Evolutionary conservation across 2,329 filamentous ascomycete genomes (phyloP).

Genomic region (Aspergillus floridensis): DNA sequence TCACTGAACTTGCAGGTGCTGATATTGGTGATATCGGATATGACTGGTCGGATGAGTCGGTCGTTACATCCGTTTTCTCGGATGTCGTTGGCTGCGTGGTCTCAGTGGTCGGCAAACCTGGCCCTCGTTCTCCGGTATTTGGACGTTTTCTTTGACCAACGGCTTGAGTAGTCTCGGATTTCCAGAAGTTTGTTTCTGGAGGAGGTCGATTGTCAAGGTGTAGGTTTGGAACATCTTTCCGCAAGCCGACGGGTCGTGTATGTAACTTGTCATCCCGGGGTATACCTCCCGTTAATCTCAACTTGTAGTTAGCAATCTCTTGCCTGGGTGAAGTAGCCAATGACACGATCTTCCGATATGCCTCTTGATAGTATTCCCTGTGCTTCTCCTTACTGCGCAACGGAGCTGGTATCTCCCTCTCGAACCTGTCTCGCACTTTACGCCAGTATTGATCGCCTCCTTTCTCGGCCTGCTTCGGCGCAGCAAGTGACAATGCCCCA

Average conservation of each 20-base stretch:
- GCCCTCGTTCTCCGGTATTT: constrained; percentile 36
- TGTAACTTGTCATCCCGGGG: constrained; percentile 7
- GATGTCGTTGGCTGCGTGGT: constrained; percentile 20
- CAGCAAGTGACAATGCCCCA: constrained; percentile 5
- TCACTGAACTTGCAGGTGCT: constrained; percentile 29
- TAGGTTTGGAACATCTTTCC: constrained; percentile 40
- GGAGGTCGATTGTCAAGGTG: constrained; percentile 24
- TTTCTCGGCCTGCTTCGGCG: constrained; percentile 17
- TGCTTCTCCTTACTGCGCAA: constrained; percentile 22
- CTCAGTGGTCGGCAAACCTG: constrained; percentile 30
- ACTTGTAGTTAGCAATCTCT: constrained; percentile 20
- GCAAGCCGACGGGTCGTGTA: constrained; percentile 33
- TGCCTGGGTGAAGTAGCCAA: constrained; percentile 22
- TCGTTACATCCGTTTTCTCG: constrained; percentile 19
- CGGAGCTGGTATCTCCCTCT: constrained; percentile 24
- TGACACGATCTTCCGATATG: constrained; percentile 23
- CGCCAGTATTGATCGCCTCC: constrained; percentile 30
- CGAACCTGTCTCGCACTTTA: constrained; percentile 27
- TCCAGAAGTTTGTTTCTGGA: constrained; percentile 18
- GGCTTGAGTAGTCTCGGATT: constrained; percentile 9
- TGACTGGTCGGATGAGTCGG: constrained; percentile 28
- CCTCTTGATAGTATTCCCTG: constrained; percentile 17
- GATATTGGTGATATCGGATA: constrained; percentile 32
- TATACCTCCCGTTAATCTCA: constrained; percentile 12
- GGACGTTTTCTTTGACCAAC: constrained; percentile 30